Evolutionary conservation across 371 early-diverging fungal genomes (phyloP).

Genomic region (Mortierella sp.): DNA sequence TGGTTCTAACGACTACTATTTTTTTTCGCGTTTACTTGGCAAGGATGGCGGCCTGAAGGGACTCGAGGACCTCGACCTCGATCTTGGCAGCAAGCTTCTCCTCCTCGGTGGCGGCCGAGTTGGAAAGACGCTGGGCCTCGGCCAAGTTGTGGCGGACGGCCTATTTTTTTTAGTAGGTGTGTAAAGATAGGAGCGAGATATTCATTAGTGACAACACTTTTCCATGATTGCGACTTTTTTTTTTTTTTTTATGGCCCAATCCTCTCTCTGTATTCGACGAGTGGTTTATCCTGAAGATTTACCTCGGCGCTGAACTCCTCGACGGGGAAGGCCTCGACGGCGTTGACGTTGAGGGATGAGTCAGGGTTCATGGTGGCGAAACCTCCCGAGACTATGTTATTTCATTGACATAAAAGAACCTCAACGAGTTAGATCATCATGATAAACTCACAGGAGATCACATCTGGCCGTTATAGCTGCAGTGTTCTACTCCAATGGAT

Average conservation of each 20-base stretch:
- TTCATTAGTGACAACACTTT: not conserved
- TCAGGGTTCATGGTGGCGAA: slow-evolving; percentile 98
- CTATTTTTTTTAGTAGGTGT: slow-evolving; percentile 50
- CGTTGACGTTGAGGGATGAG: slow-evolving; percentile 96
- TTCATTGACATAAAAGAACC: not conserved
- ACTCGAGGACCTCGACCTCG: slow-evolving; percentile 92
- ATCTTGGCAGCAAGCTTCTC: slow-evolving; percentile 91
- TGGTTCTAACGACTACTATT: not conserved
- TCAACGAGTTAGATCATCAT: not conserved
- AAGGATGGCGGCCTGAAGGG: slow-evolving; percentile 76
- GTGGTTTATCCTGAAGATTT: slow-evolving; percentile 17
- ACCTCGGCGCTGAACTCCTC: slow-evolving; percentile 89
- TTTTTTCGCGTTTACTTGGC: slow-evolving; percentile 37
- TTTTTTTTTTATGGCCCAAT: not conserved
- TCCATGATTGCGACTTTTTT: too few species aligned
- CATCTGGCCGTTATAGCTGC: too few species aligned
- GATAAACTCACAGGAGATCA: not conserved
- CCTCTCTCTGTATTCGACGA: not conserved
- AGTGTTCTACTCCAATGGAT: too few species aligned
- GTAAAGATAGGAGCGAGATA: not conserved
- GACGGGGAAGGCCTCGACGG: slow-evolving; percentile 93
- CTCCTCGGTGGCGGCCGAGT: slow-evolving; percentile 77
- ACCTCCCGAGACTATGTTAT: slow-evolving; percentile 92
- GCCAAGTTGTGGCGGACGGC: slow-evolving; percentile 84
- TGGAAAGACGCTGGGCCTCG: slow-evolving; percentile 83